These are phyloP conservation scores for Mycena floridula DNA, from an alignment of 768 basidiomycete species.

Conservation along the genomic window DNA sequence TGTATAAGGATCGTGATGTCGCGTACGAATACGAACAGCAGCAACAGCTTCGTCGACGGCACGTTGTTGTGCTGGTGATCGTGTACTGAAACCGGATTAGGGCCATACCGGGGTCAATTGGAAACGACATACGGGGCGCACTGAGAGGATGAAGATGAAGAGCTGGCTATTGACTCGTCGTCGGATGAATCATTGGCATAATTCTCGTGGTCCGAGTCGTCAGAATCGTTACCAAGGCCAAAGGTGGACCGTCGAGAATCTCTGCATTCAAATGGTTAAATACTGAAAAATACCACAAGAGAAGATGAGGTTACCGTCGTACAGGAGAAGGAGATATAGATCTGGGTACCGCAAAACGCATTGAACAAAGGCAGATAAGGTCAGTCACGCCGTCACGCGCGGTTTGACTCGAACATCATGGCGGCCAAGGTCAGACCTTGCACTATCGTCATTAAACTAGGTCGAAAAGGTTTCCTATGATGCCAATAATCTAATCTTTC, in stretches of 20 bases:
- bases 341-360: no score
- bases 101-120: constrained; percentile 6
- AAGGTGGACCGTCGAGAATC: no score
- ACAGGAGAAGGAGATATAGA: no score
- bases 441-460: constrained; percentile 85
- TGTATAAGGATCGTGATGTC: constrained; percentile 51
- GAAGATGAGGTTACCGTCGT: no score
- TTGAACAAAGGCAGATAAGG: background rate
- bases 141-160: constrained; percentile 31
- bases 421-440: no score
- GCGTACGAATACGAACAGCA: constrained; percentile 43
- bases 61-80: constrained; percentile 33
- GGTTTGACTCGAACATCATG: no score
- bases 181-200: constrained; percentile 32
- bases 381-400: no score
- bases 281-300: no score
- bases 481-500: constrained; percentile 10
- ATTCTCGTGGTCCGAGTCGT: constrained; percentile 39
- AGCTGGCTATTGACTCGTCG: constrained; percentile 13
- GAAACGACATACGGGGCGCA: no score
- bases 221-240: no score
- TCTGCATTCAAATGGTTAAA: no score
- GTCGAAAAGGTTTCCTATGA: constrained; percentile 25
- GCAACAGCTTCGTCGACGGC: constrained; percentile 44
- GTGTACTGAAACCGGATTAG: constrained; percentile 38